Base-by-base conservation (phyloP, 495 filamentous ascomycete species). In the Penicillium diatomitis region DNA sequence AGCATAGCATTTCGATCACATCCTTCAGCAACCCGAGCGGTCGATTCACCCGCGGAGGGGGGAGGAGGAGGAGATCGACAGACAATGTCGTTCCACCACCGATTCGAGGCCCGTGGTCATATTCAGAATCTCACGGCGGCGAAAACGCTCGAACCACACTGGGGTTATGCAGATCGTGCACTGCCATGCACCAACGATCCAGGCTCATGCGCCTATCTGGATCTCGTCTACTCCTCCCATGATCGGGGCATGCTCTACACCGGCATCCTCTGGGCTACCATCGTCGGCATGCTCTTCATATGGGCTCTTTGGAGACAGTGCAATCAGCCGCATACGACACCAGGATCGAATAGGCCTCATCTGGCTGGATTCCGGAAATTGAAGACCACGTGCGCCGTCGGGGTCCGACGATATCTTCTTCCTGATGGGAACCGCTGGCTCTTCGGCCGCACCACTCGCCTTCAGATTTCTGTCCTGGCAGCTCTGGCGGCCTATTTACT, bases 161-260 rank as follows among this genome's bases (percentile, higher is more conserved):
- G 81, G 81, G 82, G 81, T 6, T 85, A 84, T 61, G 67, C 70
- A 20, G 59, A 64, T 32, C 74, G 79, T 38, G 69, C 75, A 4
- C 37, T 82, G 0, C 82, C 82, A 10, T 84, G 80, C 57, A 72
- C 67, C 29, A 81, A 69, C 49, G 81, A 83, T 62, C 50, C 65
- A 0, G 81, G 80, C 4, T 78, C 76, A 3, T 86, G 82, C 60
- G 80, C 66, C 28, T 85, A 85, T 57, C 70, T 84, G 4, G 81
- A 83, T 58, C 67, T 65, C 9, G 79, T 81, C 38, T 86, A 84
- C 60, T 62, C 60, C 28, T 70, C 72, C 34, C 81, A 86, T 52
- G 78, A 81, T 51, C 45, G 67, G 12, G 73, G 71, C 5, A 81
- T 85, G 74, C 54, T 80, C 8, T 85, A 84, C 54, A 74, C 70